phyloP scores from a whole-genome alignment of 768 basidiomycete genomes.

The Jaapia argillacea region DNA sequence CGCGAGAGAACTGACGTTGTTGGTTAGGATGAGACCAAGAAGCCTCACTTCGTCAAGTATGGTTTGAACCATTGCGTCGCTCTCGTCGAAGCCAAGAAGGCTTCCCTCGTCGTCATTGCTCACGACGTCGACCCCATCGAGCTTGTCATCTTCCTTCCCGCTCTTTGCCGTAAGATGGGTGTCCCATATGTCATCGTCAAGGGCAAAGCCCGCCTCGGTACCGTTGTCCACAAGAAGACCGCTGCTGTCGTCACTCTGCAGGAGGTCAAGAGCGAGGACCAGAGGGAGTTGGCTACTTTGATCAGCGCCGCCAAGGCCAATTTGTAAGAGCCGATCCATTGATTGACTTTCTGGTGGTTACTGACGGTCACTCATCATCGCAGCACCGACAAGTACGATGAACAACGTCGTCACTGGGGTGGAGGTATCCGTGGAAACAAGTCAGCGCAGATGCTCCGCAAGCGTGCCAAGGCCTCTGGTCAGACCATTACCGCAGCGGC shows the following conservation, averaged over 20 bases:
- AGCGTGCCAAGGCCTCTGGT: slow-evolving; percentile 88
- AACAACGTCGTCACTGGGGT: slow-evolving; percentile 87
- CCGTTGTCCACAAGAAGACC: slow-evolving; percentile 98
- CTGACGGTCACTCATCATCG: not conserved
- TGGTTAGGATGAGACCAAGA: slow-evolving; percentile 67
- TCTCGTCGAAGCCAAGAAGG: slow-evolving; percentile 96
- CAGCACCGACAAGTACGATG: slow-evolving; percentile 90
- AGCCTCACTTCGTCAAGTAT: slow-evolving; percentile 92
- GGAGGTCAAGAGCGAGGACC: slow-evolving; percentile 93
- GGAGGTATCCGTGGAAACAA: slow-evolving; percentile 95
- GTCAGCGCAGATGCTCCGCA: slow-evolving; percentile 86
- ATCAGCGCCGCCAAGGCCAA: slow-evolving; percentile 94
- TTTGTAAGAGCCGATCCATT: slow-evolving; percentile 49
- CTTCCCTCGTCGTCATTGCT: slow-evolving; percentile 88
- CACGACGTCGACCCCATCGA: slow-evolving; percentile 99
- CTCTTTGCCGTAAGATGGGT: slow-evolving; percentile 99
- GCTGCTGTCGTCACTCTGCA: slow-evolving; percentile 84
- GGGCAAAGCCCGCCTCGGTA: slow-evolving; percentile 96
- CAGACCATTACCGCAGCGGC: slow-evolving; percentile 44
- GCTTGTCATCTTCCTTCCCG: slow-evolving; percentile 96
- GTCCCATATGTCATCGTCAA: slow-evolving; percentile 98
- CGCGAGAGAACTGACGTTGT: too few species aligned
- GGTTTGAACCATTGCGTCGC: slow-evolving; percentile 96
- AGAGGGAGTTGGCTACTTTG: slow-evolving; percentile 86
- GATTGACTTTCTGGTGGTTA: not conserved